A percentile compares a stretch with the other conserved stretches of the same genome.
phyloP scores from a whole-genome alignment of 257 asterid species.

The Galeopsis tetrahit region DNA sequence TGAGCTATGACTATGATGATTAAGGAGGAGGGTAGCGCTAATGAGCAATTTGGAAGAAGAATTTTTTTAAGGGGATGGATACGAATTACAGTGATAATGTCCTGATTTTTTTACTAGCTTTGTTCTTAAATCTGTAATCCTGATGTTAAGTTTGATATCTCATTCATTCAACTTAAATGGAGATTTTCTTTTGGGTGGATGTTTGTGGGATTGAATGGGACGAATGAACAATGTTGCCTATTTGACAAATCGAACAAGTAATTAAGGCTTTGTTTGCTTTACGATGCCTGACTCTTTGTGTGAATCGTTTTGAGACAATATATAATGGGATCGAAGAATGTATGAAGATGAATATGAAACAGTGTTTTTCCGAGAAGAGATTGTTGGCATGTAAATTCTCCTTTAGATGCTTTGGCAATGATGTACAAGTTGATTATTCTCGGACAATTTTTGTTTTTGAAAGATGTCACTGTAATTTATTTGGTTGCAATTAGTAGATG shows the following conservation, averaged over 20 bases:
- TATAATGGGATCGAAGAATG: slow-evolving; percentile 1
- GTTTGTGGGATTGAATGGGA: slow-evolving; percentile 19
- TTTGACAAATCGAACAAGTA: too few relatives aligned
- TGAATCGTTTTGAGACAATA: background rate
- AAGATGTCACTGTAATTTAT: background rate
- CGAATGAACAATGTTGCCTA: too few relatives aligned
- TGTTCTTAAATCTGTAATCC: background rate
- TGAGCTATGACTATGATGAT: slow-evolving; percentile 1
- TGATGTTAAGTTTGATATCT: background rate
- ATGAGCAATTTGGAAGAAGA: background rate
- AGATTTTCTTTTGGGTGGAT: background rate
- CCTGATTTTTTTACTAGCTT: background rate
- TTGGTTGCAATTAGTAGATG: background rate
- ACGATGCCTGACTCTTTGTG: background rate
- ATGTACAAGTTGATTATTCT: background rate
- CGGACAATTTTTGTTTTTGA: too few relatives aligned
- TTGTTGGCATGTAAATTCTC: background rate
- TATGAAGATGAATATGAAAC: background rate
- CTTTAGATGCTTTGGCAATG: background rate
- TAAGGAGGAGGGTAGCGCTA: background rate
- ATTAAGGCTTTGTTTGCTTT: too few relatives aligned
- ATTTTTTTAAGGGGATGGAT: slow-evolving; percentile 20
- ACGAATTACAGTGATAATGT: slow-evolving; percentile 1
- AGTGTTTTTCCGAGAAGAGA: background rate
- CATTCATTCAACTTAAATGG: background rate